Evolutionary conservation across 495 filamentous ascomycete genomes (phyloP).

Genomic region (Xylaria nigripes): DNA sequence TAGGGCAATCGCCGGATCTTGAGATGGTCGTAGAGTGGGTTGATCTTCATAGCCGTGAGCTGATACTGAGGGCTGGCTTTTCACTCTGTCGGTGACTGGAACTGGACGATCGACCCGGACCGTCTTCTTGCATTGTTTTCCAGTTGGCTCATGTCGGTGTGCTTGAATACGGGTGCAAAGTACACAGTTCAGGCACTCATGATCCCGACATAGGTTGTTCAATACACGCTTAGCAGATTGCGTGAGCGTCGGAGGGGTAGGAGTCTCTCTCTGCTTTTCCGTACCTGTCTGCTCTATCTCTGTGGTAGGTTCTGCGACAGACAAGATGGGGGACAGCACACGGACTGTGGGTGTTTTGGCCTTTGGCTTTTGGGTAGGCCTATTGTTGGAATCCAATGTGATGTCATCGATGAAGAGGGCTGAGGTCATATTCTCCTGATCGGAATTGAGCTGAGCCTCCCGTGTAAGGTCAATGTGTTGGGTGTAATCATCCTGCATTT

Average conservation of each 20-base stretch:
- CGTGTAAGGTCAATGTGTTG: slow-evolving; percentile 35
- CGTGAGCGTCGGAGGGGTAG: slow-evolving; percentile 33
- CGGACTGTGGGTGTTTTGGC: slow-evolving; percentile 6
- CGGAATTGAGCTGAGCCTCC: slow-evolving; percentile 3
- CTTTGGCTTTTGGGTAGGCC: slow-evolving; percentile 18
- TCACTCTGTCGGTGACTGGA: slow-evolving; percentile 61
- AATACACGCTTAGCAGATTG: slow-evolving; percentile 50
- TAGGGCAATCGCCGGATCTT: slow-evolving; percentile 65
- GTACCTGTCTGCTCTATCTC: neutral
- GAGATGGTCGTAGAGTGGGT: slow-evolving; percentile 67
- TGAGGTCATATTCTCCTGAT: slow-evolving; percentile 37
- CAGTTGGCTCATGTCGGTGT: slow-evolving; percentile 26
- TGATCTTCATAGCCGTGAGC: slow-evolving; percentile 51
- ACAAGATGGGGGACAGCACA: slow-evolving; percentile 5
- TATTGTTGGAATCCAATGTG: slow-evolving; percentile 31
- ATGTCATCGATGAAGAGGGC: slow-evolving; percentile 54
- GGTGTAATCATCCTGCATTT: slow-evolving; percentile 35
- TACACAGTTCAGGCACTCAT: slow-evolving; percentile 64
- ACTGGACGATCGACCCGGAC: slow-evolving; percentile 58
- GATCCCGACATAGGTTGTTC: slow-evolving; percentile 46
- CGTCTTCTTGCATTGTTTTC: slow-evolving; percentile 37
- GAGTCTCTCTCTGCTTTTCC: slow-evolving; percentile 5
- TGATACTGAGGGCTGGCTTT: slow-evolving; percentile 21
- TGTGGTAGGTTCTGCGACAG: neutral
- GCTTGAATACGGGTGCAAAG: slow-evolving; percentile 57